Conservation (phyloP, 2,329 filamentous ascomycete species). For the Alternaria tenuissima region DNA sequence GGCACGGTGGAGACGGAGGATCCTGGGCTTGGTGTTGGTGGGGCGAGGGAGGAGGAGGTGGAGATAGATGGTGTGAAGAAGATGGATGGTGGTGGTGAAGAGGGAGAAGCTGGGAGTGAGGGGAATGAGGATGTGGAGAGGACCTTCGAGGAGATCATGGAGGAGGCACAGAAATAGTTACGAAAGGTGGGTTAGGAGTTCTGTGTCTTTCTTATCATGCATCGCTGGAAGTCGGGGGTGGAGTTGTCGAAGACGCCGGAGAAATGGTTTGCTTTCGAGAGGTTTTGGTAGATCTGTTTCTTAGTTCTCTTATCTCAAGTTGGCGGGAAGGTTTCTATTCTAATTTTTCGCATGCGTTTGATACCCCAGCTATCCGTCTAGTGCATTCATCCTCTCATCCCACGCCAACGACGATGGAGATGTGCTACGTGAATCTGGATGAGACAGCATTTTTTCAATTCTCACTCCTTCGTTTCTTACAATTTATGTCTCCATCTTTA, state of each 20-base stretch:
- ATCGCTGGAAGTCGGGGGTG: neutral
- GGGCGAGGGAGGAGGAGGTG: neutral
- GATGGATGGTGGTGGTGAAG: neutral
- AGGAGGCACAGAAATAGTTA: neutral
- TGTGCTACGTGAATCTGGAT: too few relatives aligned
- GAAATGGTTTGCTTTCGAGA: neutral
- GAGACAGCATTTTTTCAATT: too few relatives aligned
- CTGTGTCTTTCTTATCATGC: neutral
- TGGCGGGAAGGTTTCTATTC: fast-evolving
- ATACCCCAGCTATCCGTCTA: neutral
- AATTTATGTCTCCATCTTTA: too few relatives aligned
- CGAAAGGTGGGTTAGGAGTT: neutral
- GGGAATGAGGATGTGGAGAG: neutral
- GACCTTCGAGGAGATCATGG: neutral
- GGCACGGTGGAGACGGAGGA: neutral
- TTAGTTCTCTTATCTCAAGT: neutral
- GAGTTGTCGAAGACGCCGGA: neutral
- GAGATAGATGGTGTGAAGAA: too few relatives aligned
- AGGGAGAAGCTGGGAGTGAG: neutral
- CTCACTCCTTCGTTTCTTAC: too few relatives aligned
- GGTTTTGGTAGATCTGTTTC: neutral
- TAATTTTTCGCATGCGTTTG: too few relatives aligned
- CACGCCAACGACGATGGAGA: too few relatives aligned
- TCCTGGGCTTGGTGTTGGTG: neutral
- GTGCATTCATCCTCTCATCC: too few relatives aligned